Evolutionary conservation across 169 alveolate genomes (phyloP).

Genomic region (Amoebophrya sp.): DNA sequence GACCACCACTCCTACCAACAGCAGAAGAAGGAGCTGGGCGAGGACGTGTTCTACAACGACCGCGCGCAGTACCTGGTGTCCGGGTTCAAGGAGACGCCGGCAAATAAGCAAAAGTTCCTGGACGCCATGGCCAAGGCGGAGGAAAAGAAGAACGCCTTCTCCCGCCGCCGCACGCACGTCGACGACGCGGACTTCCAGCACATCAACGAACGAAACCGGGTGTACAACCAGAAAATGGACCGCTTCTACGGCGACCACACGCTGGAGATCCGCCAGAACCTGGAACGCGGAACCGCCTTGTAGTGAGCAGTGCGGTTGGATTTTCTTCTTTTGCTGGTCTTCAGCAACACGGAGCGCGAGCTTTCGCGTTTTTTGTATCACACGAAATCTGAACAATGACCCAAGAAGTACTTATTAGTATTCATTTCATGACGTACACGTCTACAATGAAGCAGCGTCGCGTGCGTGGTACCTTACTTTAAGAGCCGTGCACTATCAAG

Average conservation of each 20-base stretch:
- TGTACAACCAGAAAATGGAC: conserved; percentile 72
- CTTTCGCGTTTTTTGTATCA: too few relatives aligned
- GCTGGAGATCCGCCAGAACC: conserved; percentile 69
- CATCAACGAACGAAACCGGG: conserved; percentile 76
- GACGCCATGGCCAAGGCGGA: not conserved
- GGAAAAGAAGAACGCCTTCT: conserved; percentile 56
- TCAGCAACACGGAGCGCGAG: too few relatives aligned
- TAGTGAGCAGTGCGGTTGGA: conserved; percentile 47
- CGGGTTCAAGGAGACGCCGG: not conserved
- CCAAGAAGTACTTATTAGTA: too few relatives aligned
- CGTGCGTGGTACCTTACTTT: too few relatives aligned
- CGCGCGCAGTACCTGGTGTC: not conserved
- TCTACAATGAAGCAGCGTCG: too few relatives aligned
- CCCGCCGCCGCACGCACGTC: conserved; percentile 63
- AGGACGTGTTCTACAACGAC: conserved; percentile 50
- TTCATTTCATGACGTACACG: too few relatives aligned
- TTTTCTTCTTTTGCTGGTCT: too few relatives aligned
- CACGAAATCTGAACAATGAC: too few relatives aligned
- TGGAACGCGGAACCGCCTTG: conserved; percentile 81
- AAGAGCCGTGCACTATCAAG: too few relatives aligned
- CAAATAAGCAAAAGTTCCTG: not conserved
- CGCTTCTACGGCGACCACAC: conserved; percentile 70
- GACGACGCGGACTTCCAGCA: conserved; percentile 79
- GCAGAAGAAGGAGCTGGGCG: conserved; percentile 62
- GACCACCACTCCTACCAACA: conserved; percentile 50